Evolutionary conservation across 2,329 filamentous ascomycete genomes (phyloP).

Genomic region (Bisporella sp.): DNA sequence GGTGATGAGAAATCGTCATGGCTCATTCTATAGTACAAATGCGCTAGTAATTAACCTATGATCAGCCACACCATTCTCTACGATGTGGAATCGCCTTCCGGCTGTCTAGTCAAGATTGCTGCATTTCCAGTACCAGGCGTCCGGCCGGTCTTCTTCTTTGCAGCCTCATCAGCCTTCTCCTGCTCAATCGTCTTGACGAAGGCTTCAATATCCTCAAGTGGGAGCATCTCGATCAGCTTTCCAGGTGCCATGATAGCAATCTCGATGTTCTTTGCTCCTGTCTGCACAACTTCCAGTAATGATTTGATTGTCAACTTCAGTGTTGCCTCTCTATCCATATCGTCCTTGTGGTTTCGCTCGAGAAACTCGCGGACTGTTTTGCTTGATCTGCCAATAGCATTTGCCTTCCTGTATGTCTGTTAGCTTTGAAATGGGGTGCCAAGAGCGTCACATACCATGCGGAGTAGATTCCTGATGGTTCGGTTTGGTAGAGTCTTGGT

Average conservation of each 20-base stretch:
- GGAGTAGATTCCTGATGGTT: slow-evolving; percentile 98
- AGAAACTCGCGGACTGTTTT: slow-evolving; percentile 99
- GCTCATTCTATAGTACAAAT: slow-evolving; percentile 29
- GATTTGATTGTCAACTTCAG: slow-evolving; percentile 98
- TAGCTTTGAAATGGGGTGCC: slow-evolving; percentile 3
- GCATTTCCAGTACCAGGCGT: slow-evolving; percentile 63
- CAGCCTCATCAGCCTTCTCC: slow-evolving; percentile 98
- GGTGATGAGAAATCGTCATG: slow-evolving; percentile 14
- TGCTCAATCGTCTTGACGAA: slow-evolving; percentile 99
- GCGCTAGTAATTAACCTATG: slow-evolving; percentile 19
- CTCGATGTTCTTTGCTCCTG: slow-evolving; percentile 98
- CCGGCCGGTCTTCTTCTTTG: slow-evolving; percentile 86
- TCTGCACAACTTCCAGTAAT: slow-evolving; percentile 94
- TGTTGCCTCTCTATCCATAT: slow-evolving; percentile 92
- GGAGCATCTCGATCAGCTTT: slow-evolving; percentile 86
- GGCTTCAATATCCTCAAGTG: slow-evolving; percentile 89
- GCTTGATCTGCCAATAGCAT: slow-evolving; percentile 95
- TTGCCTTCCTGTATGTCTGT: slow-evolving; percentile 73
- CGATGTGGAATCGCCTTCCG: slow-evolving; percentile 25
- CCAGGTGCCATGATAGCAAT: slow-evolving; percentile 97
- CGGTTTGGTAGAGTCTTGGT: slow-evolving; percentile 92
- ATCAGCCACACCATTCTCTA: slow-evolving; percentile 10
- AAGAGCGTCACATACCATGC: slow-evolving; percentile 66
- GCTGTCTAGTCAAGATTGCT: slow-evolving; percentile 65
- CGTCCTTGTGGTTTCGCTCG: slow-evolving; percentile 97